Evolutionary conservation across 1,284 basidiomycete species (phyloP).

Genomic region (Sanghuangporus weigelae): DNA sequence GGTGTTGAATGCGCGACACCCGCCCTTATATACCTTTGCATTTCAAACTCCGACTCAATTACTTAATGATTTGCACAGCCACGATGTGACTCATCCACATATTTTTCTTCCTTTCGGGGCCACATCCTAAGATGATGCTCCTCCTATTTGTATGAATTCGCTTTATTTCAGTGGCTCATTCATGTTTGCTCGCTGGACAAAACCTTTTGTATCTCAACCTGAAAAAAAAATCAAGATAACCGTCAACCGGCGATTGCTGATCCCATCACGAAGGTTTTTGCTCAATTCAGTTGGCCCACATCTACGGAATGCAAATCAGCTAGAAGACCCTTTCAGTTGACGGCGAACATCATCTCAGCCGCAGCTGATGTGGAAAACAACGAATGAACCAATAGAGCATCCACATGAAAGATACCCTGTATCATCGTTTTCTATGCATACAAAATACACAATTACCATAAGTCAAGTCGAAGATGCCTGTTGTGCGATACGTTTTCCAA

Average conservation of each 20-base stretch:
- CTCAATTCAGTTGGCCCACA: background rate
- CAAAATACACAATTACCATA: background rate
- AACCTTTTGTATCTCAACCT: background rate
- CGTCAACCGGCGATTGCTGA: background rate
- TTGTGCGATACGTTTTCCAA: constrained; percentile 4
- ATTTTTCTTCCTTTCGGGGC: background rate
- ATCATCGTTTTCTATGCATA: background rate
- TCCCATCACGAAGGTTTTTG: background rate
- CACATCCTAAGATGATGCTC: background rate
- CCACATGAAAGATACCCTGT: background rate
- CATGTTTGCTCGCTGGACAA: background rate
- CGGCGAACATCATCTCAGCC: background rate
- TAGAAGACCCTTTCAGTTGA: background rate
- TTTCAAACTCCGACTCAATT: constrained; percentile 28
- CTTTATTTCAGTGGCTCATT: background rate
- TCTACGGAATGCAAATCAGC: background rate
- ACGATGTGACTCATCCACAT: background rate
- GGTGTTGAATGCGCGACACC: constrained; percentile 12
- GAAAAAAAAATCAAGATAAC: background rate
- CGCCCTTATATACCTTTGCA: constrained; percentile 28
- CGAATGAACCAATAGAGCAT: background rate
- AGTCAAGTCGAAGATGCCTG: background rate
- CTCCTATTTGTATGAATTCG: background rate
- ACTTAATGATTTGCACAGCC: background rate
- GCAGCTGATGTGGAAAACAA: background rate